Conservation (phyloP, 768 basidiomycete genomes). For the Gautieria morchelliformis region DNA sequence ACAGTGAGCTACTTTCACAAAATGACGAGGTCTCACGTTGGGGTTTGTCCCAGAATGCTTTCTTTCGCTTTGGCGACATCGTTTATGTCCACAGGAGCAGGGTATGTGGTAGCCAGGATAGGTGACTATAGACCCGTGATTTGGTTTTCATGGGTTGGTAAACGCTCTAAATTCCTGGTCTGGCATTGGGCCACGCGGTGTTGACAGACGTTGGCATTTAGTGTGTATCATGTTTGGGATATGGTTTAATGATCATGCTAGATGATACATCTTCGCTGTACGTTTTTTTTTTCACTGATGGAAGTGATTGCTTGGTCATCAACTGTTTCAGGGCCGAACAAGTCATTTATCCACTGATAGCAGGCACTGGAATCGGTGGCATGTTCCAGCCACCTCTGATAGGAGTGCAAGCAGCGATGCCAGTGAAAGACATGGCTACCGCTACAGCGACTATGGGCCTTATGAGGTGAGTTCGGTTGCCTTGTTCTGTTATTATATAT, state of each 20-base stretch:
- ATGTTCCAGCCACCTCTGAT: slow-evolving; percentile 52
- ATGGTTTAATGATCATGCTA: no score
- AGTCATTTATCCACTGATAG: slow-evolving; percentile 24
- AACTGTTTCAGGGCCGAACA: slow-evolving; percentile 18
- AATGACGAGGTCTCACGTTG: neutral
- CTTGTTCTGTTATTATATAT: slow-evolving; percentile 19
- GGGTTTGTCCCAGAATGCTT: slow-evolving; percentile 21
- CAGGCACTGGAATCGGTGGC: slow-evolving; percentile 26
- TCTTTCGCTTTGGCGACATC: slow-evolving; percentile 24
- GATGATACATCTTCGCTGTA: slow-evolving; percentile 23
- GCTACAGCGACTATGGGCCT: slow-evolving; percentile 62
- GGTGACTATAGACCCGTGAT: slow-evolving; percentile 24
- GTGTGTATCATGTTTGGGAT: neutral
- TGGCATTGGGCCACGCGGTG: neutral
- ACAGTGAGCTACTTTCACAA: slow-evolving; percentile 13
- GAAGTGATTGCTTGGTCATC: neutral
- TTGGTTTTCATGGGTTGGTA: slow-evolving; percentile 17
- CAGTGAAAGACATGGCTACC: no score
- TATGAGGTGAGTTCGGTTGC: slow-evolving; percentile 31
- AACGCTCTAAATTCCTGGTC: slow-evolving; percentile 7
- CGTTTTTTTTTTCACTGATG: neutral
- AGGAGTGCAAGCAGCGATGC: slow-evolving; percentile 72
- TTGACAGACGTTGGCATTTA: neutral
- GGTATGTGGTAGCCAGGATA: slow-evolving; percentile 17
- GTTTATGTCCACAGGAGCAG: slow-evolving; percentile 14